Evolutionary conservation across 305 asterid genomes (phyloP).

Genomic region (Salvia sclarea): DNA sequence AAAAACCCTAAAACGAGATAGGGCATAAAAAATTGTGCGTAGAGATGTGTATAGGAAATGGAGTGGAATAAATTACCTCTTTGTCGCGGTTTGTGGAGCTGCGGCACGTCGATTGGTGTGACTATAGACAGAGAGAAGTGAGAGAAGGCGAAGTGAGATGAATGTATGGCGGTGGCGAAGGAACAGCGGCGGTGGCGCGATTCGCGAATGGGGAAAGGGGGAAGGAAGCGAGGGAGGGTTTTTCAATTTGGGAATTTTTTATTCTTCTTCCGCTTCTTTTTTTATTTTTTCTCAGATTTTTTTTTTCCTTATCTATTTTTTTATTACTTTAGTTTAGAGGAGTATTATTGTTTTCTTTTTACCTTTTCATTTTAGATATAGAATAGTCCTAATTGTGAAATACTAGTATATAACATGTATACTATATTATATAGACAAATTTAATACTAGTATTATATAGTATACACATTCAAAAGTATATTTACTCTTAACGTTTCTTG

Average conservation of each 20-base stretch:
- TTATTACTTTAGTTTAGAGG: too few species aligned
- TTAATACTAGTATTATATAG: too few species aligned
- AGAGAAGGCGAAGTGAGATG: conserved; percentile 4
- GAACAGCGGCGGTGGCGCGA: not conserved
- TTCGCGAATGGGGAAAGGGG: not conserved
- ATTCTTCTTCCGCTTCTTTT: not conserved
- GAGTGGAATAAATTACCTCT: conserved; percentile 31
- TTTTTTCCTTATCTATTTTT: too few species aligned
- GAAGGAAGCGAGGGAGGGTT: not conserved
- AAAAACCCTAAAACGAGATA: conserved; percentile 32
- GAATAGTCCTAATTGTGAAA: too few species aligned
- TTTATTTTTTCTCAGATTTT: too few species aligned
- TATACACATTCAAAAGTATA: too few species aligned
- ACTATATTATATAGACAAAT: too few species aligned
- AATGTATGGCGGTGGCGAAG: not conserved
- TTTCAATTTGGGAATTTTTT: not conserved
- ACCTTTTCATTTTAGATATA: too few species aligned
- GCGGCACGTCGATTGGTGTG: conserved; percentile 27
- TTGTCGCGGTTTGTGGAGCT: conserved; percentile 22
- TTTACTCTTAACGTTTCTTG: too few species aligned
- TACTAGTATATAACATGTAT: too few species aligned
- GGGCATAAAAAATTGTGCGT: not conserved
- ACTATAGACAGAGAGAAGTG: not conserved
- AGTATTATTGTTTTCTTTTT: too few species aligned
- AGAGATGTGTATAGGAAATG: not conserved